phyloP scores from a whole-genome alignment of 2,329 filamentous ascomycete genomes.

The Monosporascus sp. region DNA sequence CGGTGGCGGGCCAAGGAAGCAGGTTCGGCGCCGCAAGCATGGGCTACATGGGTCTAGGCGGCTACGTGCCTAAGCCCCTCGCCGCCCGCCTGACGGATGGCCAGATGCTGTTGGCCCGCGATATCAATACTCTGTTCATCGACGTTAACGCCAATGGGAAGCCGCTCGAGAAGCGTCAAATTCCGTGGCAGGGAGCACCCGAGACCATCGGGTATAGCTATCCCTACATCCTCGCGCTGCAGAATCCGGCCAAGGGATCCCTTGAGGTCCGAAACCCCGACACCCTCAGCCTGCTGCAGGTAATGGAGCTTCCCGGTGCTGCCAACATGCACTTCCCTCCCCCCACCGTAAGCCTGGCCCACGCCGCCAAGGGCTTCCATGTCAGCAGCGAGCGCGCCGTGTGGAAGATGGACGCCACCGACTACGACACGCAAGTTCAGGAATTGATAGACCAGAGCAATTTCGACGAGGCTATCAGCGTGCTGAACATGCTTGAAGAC shows the following conservation, averaged over 20 bases:
- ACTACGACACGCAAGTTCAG: constrained; percentile 86
- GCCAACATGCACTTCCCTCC: constrained; percentile 86
- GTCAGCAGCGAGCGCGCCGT: constrained; percentile 87
- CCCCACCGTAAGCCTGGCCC: constrained; percentile 87
- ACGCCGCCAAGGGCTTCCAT: constrained; percentile 93
- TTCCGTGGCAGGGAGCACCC: constrained; percentile 87
- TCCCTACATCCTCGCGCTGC: constrained; percentile 85
- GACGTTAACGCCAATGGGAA: constrained; percentile 80
- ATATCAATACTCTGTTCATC: constrained; percentile 92
- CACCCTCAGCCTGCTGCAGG: constrained; percentile 85
- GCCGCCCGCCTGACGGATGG: constrained; percentile 77
- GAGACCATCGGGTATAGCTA: constrained; percentile 95
- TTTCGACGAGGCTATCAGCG: constrained; percentile 88
- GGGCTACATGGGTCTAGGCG: constrained; percentile 94
- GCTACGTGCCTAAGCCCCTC: constrained; percentile 86
- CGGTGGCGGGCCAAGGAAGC: constrained; percentile 58
- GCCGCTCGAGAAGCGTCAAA: constrained; percentile 74
- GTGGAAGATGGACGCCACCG: constrained; percentile 92
- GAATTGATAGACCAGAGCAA: constrained; percentile 68
- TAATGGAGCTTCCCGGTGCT: constrained; percentile 74
- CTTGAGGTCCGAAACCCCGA: constrained; percentile 91
- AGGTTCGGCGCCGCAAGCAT: constrained; percentile 85
- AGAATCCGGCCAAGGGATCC: constrained; percentile 74
- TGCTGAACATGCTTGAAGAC: constrained; percentile 87
- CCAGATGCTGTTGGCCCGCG: constrained; percentile 90